Evolutionary conservation across 805 yeast genomes (phyloP), one percentile per base, ranked within the genome.

Genomic region (Candida ovalis): DNA sequence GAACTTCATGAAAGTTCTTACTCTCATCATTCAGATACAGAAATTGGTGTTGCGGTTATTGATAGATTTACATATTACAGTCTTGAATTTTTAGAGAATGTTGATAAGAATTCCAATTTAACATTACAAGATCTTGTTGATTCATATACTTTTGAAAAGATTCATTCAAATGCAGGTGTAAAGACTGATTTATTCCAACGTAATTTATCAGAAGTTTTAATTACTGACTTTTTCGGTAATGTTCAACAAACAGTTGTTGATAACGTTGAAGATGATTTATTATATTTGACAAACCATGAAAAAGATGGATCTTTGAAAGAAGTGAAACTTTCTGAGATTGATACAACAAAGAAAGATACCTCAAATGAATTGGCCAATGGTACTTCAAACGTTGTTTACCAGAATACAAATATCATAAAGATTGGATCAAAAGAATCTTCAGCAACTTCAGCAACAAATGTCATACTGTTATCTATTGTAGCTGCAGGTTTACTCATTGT

Each of bases 21-120:
- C 62, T 90, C 97, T 1, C 98, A 94, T 61, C 96, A 89, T 65
- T 88, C 97, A 1, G 99, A 94, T 64, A 80, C 86, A 40, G 97
- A 92, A 60, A 81, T 94, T 43, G 99, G 99, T 7, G 98, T 94
- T 44, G 97, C 99, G 0, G 97, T 94, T 12, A 94, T 94, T 60
- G 99, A 94, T 66, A 74, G 99, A 58, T 94, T 94, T 71, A 94
- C 99, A 0, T 91, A 90, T 66, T 89, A 81, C 68, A 91, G 89
- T 45, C 75, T 94, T 56, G 97, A 90, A 49, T 94, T 84, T 62
- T 75, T 94, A 60, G 99, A 92, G 68, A 63, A 64, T 33, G 82
- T 94, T 44, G 84, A 86, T 47, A 86, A 82, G 66, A 82, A 82
- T 56, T 88, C 96, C 1, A 72, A 80, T 24, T 70, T 73, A 53